Conservation (phyloP, 2,329 filamentous ascomycete species). For the Thielaviopsis ethacetica region DNA sequence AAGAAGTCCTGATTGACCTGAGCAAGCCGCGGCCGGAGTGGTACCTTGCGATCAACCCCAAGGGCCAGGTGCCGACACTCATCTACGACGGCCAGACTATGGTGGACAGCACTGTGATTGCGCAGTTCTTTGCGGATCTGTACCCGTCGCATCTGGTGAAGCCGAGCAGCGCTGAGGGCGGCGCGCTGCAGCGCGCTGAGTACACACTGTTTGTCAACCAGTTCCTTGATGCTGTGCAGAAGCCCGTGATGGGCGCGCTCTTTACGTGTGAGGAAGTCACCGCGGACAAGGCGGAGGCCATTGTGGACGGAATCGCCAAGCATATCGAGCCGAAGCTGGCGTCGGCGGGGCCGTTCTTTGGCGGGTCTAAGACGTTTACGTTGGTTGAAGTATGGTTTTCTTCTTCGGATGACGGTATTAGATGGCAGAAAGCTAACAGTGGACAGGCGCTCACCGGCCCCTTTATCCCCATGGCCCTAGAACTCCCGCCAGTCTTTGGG, state of each 20-base stretch:
- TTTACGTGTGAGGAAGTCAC: constrained; percentile 30
- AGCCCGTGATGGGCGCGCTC: constrained; percentile 15
- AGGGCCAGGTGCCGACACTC: constrained; percentile 59
- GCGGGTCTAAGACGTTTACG: constrained; percentile 46
- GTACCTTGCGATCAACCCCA: constrained; percentile 64
- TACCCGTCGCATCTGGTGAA: constrained; percentile 53
- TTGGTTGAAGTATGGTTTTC: constrained; percentile 48
- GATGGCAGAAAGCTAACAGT: not conserved
- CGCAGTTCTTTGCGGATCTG: constrained; percentile 52
- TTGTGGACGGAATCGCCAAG: constrained; percentile 40
- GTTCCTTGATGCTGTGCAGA: constrained; percentile 44
- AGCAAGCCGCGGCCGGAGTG: constrained; percentile 49
- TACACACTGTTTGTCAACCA: constrained; percentile 59
- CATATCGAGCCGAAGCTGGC: constrained; percentile 57
- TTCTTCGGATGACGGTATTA: not conserved
- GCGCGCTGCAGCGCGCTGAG: constrained; percentile 45
- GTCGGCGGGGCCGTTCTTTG: constrained; percentile 43
- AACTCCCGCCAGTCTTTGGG: constrained; percentile 36
- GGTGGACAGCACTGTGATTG: constrained; percentile 57
- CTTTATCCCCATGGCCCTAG: constrained; percentile 46
- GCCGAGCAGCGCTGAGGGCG: constrained; percentile 30
- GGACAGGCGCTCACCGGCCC: constrained; percentile 44
- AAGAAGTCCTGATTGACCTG: constrained; percentile 60
- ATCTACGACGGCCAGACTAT: constrained; percentile 51
- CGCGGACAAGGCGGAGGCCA: constrained; percentile 21